Base-by-base conservation (phyloP, 2,329 filamentous ascomycete genomes). In the Leptographium flavum region DNA sequence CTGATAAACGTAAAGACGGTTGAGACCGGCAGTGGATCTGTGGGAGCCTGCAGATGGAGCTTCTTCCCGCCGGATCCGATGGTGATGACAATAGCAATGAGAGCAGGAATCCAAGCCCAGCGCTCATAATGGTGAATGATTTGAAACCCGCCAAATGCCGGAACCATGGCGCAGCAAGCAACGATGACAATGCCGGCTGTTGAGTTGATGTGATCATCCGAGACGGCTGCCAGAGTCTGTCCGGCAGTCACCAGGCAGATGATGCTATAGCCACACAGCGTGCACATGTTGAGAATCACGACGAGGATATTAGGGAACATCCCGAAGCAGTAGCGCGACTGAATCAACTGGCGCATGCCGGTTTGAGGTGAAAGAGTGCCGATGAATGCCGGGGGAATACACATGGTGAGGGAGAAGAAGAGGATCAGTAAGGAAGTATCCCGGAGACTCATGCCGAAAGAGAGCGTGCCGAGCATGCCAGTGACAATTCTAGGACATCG, bases 281-380 rank as follows among this genome's bases (percentile, higher is more conserved):
- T 80, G 14, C 74, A 75, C 23, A 81, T 63, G 53, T 81, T 81
- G 48, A 81, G 63, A 10, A 81, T 55, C 3, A 79, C 71, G 1
- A 69, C 72, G 27, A 78, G 71, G 21, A 74, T 60, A 54, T 78
- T 21, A 8, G 27, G 17, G 23, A 19, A 41, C 39, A 30, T 15
- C 28, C 74, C 76, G 55, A 79, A 82, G 33, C 71, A 73, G 57
- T 72, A 81, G 17, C 78, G 66, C 3, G 78, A 76, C 52, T 78
- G 75, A 6, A 81, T 70, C 68, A 81, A 76, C 58, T 81, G 76
- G 15, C 77, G 67, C 68, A 81, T 71, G 35, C 76, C 78, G 7
- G 75, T 79, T 58, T 71, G 72, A 3, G 76, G 73, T 0, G 76
- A 75, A 42, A 78, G 58, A 0, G 71, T 76, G 36, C 69, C 69